Evolutionary conservation across 2,329 filamentous ascomycete genomes (phyloP), one percentile per base, ranked within the genome.

Genomic region (Microascus cirrosus): DNA sequence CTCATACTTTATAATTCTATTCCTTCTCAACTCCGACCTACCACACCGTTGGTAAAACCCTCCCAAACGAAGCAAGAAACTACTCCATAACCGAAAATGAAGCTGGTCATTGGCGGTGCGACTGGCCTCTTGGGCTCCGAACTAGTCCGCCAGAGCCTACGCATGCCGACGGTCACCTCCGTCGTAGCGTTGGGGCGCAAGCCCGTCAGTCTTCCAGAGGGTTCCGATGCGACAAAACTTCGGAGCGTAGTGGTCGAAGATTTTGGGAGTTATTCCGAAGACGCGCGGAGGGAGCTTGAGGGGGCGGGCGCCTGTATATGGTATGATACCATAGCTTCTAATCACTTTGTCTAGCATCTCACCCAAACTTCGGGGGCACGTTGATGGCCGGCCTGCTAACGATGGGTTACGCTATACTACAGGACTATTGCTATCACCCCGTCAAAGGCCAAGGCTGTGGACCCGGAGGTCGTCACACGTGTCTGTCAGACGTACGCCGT

Each of bases 381-480:
- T 8, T 20, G 15, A 6, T 25, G n/a, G 18, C 12, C 36, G 36
- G 36, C 4, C 3, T 32, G 15, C 15, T 7, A 11, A 8, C 4
- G 2, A 8, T 35, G 20, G 35, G 22, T 8, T 22, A 8, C 39
- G 2, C 15, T 7, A 35, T 12, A 34, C 39, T 32, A 24, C n/a
- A 66, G 73, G 73, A 70, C 70, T 15, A 68, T 79, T 20, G 74
- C 72, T 3, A 64, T 79, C 12, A 76, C 71, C 0, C 77, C 72
- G 0, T 62, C 60, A 3, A 71, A 73, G 52, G 60, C 65, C 0
- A 66, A 60, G 13, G 55, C 58, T 0, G 63, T 69, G 55, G 61
- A 65, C 0, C 71, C 65, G 60, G 70, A 73, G 0, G 67, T 74
- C 18, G 69, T 73, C 0, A 65, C 66, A 20, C 70, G 69, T 32